Evolutionary conservation across 2,329 filamentous ascomycete genomes (phyloP).

Genomic region (Aureobasidium sp.): DNA sequence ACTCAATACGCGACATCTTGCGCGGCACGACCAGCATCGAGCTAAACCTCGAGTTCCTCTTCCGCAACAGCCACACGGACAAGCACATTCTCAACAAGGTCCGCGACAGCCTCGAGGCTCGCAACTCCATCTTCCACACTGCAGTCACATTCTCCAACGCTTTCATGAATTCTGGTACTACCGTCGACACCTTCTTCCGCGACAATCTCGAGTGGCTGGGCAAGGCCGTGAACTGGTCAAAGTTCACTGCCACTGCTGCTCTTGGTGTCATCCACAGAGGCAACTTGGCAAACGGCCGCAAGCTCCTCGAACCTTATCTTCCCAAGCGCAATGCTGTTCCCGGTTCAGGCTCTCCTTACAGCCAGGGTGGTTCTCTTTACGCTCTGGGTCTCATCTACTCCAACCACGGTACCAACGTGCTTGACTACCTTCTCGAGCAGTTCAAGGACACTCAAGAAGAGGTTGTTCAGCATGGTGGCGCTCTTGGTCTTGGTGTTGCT

Average conservation of each 20-base stretch:
- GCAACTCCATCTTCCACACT: slow-evolving; percentile 97
- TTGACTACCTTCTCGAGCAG: slow-evolving; percentile 68
- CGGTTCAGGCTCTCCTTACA: slow-evolving; percentile 74
- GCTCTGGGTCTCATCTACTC: slow-evolving; percentile 94
- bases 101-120: slow-evolving; percentile 85
- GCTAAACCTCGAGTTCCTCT: slow-evolving; percentile 91
- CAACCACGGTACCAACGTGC: slow-evolving; percentile 87
- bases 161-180: slow-evolving; percentile 98
- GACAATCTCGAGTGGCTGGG: slow-evolving; percentile 97
- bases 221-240: slow-evolving; percentile 99
- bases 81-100: slow-evolving; percentile 91
- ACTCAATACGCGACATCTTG: slow-evolving; percentile 55
- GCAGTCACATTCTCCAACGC: slow-evolving; percentile 96
- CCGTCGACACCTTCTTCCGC: slow-evolving; percentile 96
- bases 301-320: slow-evolving; percentile 89
- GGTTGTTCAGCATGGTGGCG: slow-evolving; percentile 93
- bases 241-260: slow-evolving; percentile 94
- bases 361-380: slow-evolving; percentile 90
- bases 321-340: slow-evolving; percentile 67
- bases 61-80: slow-evolving; percentile 90
- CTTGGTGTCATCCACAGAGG: slow-evolving; percentile 94
- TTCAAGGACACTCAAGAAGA: slow-evolving; percentile 75
- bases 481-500: slow-evolving; percentile 87
- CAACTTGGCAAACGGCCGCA: slow-evolving; percentile 86
- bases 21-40: slow-evolving; percentile 90